phyloP scores from a whole-genome alignment of 495 filamentous ascomycete genomes.

The Penicillium coffeae region DNA sequence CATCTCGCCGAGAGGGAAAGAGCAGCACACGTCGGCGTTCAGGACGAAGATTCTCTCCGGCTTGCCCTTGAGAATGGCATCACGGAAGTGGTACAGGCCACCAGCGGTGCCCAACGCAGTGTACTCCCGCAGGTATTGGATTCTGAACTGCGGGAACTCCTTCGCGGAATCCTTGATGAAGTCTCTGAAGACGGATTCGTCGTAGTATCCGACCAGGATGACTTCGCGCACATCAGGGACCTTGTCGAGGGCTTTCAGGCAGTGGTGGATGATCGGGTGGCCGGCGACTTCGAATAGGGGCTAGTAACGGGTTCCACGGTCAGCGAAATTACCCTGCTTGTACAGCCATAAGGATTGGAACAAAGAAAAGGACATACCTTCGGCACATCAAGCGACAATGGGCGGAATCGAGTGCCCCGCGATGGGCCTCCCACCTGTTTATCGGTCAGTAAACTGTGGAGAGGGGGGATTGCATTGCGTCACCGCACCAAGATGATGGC shows the following conservation, averaged over 20 bases:
- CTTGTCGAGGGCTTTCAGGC: slow-evolving; percentile 86
- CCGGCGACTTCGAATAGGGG: slow-evolving; percentile 98
- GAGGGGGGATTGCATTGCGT: slow-evolving; percentile 5
- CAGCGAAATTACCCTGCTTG: slow-evolving; percentile 3
- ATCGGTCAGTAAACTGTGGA: slow-evolving; percentile 16
- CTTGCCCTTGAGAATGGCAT: slow-evolving; percentile 94
- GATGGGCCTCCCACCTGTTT: slow-evolving; percentile 86
- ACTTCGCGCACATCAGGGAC: slow-evolving; percentile 93
- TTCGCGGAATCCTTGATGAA: slow-evolving; percentile 88
- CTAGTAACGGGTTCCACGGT: slow-evolving; percentile 45
- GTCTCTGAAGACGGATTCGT: slow-evolving; percentile 92
- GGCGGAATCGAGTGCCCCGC: slow-evolving; percentile 92
- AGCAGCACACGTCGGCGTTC: slow-evolving; percentile 99
- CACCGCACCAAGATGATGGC: slow-evolving; percentile 63
- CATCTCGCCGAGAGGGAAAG: slow-evolving; percentile 95
- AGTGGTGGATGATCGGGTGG: slow-evolving; percentile 97
- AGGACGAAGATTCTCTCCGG: slow-evolving; percentile 95
- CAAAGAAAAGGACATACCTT: slow-evolving; percentile 60
- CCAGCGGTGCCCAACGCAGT: slow-evolving; percentile 93
- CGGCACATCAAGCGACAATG: slow-evolving; percentile 92
- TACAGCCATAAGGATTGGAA: slow-evolving; percentile 1
- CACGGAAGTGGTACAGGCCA: slow-evolving; percentile 98
- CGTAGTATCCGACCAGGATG: slow-evolving; percentile 97
- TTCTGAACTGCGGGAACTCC: slow-evolving; percentile 83
- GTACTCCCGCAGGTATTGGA: slow-evolving; percentile 97